Base-by-base conservation (phyloP, 176 grass and related monocot species). In the Bolboschoenus planiculmis region DNA sequence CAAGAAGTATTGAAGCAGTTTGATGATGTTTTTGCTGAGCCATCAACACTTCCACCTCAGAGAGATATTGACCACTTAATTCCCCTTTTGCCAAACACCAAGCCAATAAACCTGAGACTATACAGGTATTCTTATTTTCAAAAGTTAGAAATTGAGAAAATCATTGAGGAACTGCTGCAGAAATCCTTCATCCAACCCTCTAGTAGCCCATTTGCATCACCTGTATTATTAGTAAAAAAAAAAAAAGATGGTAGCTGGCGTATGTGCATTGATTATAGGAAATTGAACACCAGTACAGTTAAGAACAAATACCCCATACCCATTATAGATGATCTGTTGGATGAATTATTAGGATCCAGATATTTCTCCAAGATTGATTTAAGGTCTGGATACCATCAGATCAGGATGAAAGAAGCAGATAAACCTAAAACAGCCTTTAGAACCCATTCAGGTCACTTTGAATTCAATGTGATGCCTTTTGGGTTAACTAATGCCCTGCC, bases 221-320 rank as follows among this genome's bases (percentile, higher is more conserved):
- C 55, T 6, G 6, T 57, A 57, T 21, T 57, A 7, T 8, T 57
- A 0, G 55, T 57, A 1, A 57, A 57, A 8, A 57, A 57, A 8
- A 57, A 57, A 7, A 57, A 57, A 57, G 55, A 57, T 24, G 55
- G 16, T 16, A 18, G 27, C 10, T 82, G 79, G 79, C 34, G 79
- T 1, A 20, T 82, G 24, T 82, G 79, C 7, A 24, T 80, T 16
- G 78, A 80, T 24, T 80, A 80, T 10, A 23, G 78, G 9, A 1
- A 59, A 18, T 11, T 80, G 0, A 80, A 80, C 40, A 15, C 1
- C 18, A 10, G 2, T 1, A 80, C 78, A 1, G 15, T 59, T 1
- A 80, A 80, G 26, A 56, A 59, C 10, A 80, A 80, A 40, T 80
- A 36, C 18, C 48, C 79, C 2, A 82, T 82, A 9, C 18, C 79